phyloP scores from a whole-genome alignment of 805 yeast species.

The Yarrowia sp. region DNA sequence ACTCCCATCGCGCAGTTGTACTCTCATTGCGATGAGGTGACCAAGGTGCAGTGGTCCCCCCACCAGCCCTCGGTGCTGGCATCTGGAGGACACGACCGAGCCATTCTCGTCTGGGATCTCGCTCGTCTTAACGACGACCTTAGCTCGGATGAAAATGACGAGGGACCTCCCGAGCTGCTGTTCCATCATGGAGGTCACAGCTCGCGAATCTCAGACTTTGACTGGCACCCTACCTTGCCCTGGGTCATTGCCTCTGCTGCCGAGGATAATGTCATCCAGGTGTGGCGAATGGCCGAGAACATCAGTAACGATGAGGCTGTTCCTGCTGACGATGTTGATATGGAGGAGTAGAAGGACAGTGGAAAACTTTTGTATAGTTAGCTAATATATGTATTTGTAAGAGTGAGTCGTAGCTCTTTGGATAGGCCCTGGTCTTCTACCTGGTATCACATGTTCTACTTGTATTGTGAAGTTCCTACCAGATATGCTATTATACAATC shows the following conservation, averaged over 20 bases:
- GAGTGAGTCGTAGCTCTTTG: not conserved
- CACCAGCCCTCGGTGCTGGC: constrained; percentile 51
- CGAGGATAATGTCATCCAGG: constrained; percentile 70
- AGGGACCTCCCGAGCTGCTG: constrained; percentile 69
- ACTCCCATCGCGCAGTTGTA: constrained; percentile 59
- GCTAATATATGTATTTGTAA: not conserved
- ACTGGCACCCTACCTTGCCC: constrained; percentile 59
- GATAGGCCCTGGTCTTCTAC: no score
- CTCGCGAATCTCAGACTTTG: constrained; percentile 60
- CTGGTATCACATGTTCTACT: no score
- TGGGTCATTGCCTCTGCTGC: constrained; percentile 64
- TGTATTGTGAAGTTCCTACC: not conserved
- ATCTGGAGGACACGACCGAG: constrained; percentile 61
- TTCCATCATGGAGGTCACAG: constrained; percentile 90
- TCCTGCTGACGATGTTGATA: constrained; percentile 42
- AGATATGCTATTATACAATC: not conserved
- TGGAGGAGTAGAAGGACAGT: constrained; percentile 12
- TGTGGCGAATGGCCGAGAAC: constrained; percentile 66
- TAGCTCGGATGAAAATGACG: constrained; percentile 52
- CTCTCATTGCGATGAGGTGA: constrained; percentile 61
- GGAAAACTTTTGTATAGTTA: constrained; percentile 16
- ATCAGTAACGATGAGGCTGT: constrained; percentile 33
- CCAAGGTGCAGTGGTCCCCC: constrained; percentile 54
- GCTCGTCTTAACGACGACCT: constrained; percentile 51
- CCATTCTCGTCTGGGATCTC: constrained; percentile 75